A percentile compares a stretch with the other conserved stretches of the same genome.
Conservation (phyloP, 1,139 yeast species). For the Blastobotrys persicus region DNA sequence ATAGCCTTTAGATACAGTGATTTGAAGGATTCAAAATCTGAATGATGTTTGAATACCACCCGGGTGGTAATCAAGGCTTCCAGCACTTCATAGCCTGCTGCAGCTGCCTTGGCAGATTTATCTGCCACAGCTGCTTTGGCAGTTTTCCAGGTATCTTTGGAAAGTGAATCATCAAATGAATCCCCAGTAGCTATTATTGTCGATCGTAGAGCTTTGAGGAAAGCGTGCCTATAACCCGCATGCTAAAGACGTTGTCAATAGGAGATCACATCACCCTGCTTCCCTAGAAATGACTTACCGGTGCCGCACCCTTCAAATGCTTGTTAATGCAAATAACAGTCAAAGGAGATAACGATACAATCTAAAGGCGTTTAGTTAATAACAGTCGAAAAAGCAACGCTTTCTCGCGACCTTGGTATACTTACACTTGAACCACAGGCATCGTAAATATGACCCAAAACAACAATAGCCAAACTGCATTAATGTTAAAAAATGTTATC, state of each 20-base stretch:
- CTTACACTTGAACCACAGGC: constrained; percentile 27
- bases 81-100: constrained; percentile 33
- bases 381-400: neutral
- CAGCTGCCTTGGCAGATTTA: constrained; percentile 34
- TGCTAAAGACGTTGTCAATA: constrained; percentile 18
- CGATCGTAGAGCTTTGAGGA: constrained; percentile 28
- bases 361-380: constrained; percentile 19
- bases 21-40: constrained; percentile 35
- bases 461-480: constrained; percentile 26
- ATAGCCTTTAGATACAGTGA: constrained; percentile 31
- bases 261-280: neutral
- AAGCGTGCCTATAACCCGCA: constrained; percentile 32
- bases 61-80: constrained; percentile 24
- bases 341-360: constrained; percentile 36
- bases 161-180: constrained; percentile 35
- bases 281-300: constrained; percentile 22
- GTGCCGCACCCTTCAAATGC: constrained; percentile 28
- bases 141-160: constrained; percentile 36
- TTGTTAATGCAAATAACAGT: constrained; percentile 33
- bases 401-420: neutral
- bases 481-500: constrained; percentile 6
- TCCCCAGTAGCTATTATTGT: constrained; percentile 31
- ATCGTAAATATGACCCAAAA: constrained; percentile 28
- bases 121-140: constrained; percentile 31
- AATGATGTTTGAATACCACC: constrained; percentile 30